Evolutionary conservation across 2,329 filamentous ascomycete genomes (phyloP).

Genomic region (Ambrosiella xylebori): DNA sequence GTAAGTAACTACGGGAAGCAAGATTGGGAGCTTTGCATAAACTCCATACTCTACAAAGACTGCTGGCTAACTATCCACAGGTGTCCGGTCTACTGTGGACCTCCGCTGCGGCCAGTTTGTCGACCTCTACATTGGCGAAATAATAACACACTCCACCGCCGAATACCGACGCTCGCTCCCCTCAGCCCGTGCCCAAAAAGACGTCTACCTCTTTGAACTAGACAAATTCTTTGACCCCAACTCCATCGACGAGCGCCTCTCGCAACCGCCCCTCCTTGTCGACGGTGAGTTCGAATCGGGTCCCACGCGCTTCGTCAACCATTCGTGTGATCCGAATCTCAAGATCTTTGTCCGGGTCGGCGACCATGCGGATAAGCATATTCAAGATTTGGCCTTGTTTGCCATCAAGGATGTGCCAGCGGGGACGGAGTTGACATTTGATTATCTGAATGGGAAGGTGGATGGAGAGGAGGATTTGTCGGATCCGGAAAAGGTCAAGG

Average conservation of each 20-base stretch:
- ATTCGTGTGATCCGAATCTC: slow-evolving; percentile 64
- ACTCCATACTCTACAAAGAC: too few relatives aligned
- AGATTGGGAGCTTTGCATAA: not conserved
- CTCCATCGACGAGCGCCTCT: slow-evolving; percentile 38
- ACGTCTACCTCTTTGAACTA: slow-evolving; percentile 62
- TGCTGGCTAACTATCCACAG: slow-evolving; percentile 19
- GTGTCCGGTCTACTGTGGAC: slow-evolving; percentile 45
- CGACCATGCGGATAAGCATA: slow-evolving; percentile 54
- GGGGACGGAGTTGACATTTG: slow-evolving; percentile 59
- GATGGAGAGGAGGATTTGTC: slow-evolving; percentile 29
- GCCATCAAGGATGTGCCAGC: slow-evolving; percentile 47
- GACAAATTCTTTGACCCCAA: slow-evolving; percentile 56
- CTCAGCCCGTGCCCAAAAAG: slow-evolving; percentile 43
- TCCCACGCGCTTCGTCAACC: slow-evolving; percentile 68
- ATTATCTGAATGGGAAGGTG: slow-evolving; percentile 54
- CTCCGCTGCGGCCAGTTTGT: slow-evolving; percentile 61
- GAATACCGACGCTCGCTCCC: slow-evolving; percentile 42
- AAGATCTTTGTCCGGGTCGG: slow-evolving; percentile 64
- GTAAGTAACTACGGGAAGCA: slow-evolving; percentile 23
- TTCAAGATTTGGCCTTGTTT: slow-evolving; percentile 66
- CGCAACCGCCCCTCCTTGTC: slow-evolving; percentile 39
- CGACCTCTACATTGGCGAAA: slow-evolving; percentile 59
- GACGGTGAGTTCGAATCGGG: slow-evolving; percentile 64
- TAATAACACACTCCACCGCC: slow-evolving; percentile 48
- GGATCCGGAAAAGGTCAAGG: slow-evolving; percentile 23